Conservation (phyloP, 2,329 filamentous ascomycete species). For the Amauroascus niger region DNA sequence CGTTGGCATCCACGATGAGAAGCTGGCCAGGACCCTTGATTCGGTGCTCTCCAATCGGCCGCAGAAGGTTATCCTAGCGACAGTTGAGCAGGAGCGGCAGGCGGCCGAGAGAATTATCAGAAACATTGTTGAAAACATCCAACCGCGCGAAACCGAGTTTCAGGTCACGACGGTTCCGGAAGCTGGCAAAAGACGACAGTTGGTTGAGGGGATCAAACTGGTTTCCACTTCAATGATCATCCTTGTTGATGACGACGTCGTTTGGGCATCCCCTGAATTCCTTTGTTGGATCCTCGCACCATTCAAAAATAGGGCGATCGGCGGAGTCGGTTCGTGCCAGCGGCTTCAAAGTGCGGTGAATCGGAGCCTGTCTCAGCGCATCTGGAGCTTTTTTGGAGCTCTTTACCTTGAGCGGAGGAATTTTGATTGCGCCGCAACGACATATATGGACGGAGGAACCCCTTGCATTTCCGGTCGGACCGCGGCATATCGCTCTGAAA, state of each 20-base stretch:
- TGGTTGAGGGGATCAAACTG: background rate
- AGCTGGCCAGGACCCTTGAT: background rate
- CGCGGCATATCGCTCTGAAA: constrained; percentile 71
- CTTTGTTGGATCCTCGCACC: constrained; percentile 82
- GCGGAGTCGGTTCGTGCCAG: background rate
- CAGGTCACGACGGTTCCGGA: background rate
- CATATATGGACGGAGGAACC: constrained; percentile 77
- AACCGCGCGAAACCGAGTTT: background rate
- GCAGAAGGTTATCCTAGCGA: background rate
- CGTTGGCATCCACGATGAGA: no score
- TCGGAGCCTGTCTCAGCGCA: constrained; percentile 38
- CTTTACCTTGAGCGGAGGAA: constrained; percentile 80
- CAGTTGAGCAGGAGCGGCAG: background rate
- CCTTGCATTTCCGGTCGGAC: constrained; percentile 84
- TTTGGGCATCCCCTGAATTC: constrained; percentile 68
- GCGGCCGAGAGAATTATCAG: background rate
- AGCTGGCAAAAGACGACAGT: background rate
- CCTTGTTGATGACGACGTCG: constrained; percentile 86
- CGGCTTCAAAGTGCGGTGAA: background rate
- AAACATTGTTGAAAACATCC: background rate
- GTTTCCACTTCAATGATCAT: constrained; percentile 68
- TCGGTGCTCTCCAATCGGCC: background rate
- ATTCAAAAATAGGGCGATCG: constrained; percentile 53
- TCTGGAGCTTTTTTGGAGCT: constrained; percentile 75
- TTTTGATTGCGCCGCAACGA: constrained; percentile 83